Base-by-base conservation (phyloP, 352 stramenopile genomes). In the Phytophthora capsici region DNA sequence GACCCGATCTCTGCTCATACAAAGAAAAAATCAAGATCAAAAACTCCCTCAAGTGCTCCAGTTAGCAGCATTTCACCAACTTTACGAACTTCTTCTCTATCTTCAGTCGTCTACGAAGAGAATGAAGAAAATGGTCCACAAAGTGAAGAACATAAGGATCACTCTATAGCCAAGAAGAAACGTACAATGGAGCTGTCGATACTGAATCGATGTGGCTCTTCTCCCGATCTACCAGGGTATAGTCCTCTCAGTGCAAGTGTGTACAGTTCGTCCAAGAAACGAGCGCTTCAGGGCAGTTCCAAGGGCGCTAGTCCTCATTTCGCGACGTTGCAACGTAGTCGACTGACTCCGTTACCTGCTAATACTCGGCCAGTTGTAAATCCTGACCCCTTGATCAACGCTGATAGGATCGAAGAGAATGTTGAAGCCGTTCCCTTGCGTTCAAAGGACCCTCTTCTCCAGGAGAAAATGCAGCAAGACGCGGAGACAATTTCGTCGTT, bases 261-360 rank as follows among this genome's bases (percentile, higher is more conserved):
- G 7, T 93, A 88, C 56, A 89, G 75, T 38, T 90, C 84, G 2
- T 82, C 80, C 6, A 90, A 90, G 63, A 91, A 91, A 59, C 65
- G 82, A 3, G 66, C 78, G 2, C 30, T 87, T 7, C 64, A 79
- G 51, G 40, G 37, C 25, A 62, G 46, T 17, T 48, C 54, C 9
- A 55, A 67, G 5, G 73, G 76, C 22, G 60, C 69, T 36, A 78
- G 78, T 17, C 69, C 78, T 2, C 82, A 86, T 26, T 56, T 78
- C 14, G 59, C 68, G 17, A 61, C 72, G 4, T 50, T 89, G 34
- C 79, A 90, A 48, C 78, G 75, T 22, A 88, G 80, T 48, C 72
- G 84, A 12, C 61, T 91, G 37, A 82, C 75, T n/a, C 82, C 82
- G 1, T 62, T 91, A 37, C 82, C 82, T 30, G 70, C 73, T 57